These are phyloP conservation scores for Cercospora sp. DNA, from an alignment of 2,329 filamentous ascomycete genomes.

Conservation along the genomic window DNA sequence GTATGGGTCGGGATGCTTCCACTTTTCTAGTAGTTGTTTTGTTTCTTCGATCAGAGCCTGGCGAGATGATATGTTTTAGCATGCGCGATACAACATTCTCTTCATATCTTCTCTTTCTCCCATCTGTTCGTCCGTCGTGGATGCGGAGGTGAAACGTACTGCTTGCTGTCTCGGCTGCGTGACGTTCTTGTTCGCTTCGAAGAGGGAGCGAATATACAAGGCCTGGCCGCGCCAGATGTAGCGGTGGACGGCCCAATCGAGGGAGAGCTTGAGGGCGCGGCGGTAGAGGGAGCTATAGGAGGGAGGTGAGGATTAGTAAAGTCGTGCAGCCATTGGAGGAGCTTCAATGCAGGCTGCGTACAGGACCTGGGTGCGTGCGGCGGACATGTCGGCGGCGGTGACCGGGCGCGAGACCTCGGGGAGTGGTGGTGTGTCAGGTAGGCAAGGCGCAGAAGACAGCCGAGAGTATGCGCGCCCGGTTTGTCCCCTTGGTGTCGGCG, in stretches of 20 bases:
- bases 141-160: constrained; percentile 54
- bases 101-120: not conserved
- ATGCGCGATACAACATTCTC: not conserved
- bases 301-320: constrained; percentile 4
- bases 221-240: constrained; percentile 95
- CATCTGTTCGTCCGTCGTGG: not conserved
- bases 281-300: constrained; percentile 71
- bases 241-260: constrained; percentile 94
- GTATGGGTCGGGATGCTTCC: constrained; percentile 98
- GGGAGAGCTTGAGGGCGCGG: constrained; percentile 84
- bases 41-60: constrained; percentile 85
- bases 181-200: constrained; percentile 88
- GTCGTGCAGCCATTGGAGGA: not conserved
- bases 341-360: constrained; percentile 21
- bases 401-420: not conserved
- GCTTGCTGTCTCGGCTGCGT: constrained; percentile 82
- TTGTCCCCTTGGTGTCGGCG: not conserved
- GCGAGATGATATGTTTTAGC: not conserved
- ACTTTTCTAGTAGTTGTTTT: constrained; percentile 82
- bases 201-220: constrained; percentile 90
- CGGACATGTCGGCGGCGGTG: constrained; percentile 25
- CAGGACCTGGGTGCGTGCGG: constrained; percentile 41
- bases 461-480: not conserved
- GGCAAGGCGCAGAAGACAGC: not conserved
- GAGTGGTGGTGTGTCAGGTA: not conserved